A percentile compares a stretch with the other conserved stretches of the same genome.
Conservation (phyloP, 768 basidiomycete species). For the Phaffia australis region DNA sequence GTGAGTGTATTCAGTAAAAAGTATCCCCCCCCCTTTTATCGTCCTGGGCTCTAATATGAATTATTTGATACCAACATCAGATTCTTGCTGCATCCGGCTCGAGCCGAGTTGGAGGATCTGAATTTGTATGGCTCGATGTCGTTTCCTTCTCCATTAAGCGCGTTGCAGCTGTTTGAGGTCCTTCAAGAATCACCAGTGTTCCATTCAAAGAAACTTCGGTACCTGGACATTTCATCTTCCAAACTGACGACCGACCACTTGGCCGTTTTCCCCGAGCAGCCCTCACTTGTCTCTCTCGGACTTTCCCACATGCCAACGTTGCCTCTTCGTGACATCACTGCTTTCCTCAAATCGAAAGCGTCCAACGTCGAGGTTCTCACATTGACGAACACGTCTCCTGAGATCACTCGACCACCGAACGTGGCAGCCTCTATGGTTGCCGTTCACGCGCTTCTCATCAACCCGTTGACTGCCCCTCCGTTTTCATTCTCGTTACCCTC, state of each 20-base stretch:
- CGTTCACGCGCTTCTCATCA: slow-evolving; percentile 51
- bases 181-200: slow-evolving; percentile 70
- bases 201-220: slow-evolving; percentile 58
- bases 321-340: slow-evolving; percentile 52
- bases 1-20: slow-evolving; percentile 1
- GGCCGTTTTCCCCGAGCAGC: slow-evolving; percentile 53
- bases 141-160: slow-evolving; percentile 59
- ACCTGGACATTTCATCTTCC: slow-evolving; percentile 80
- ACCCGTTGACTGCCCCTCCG: slow-evolving; percentile 67
- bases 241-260: slow-evolving; percentile 53
- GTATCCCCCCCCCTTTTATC: not conserved
- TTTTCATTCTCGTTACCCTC: slow-evolving; percentile 49
- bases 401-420: slow-evolving; percentile 41
- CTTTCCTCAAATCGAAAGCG: slow-evolving; percentile 60
- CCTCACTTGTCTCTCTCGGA: slow-evolving; percentile 71
- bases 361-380: slow-evolving; percentile 76
- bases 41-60: not conserved
- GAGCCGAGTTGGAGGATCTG: slow-evolving; percentile 47
- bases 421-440: slow-evolving; percentile 13
- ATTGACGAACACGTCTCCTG: slow-evolving; percentile 55
- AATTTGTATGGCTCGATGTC: slow-evolving; percentile 83
- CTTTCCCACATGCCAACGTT: slow-evolving; percentile 73
- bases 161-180: slow-evolving; percentile 56
- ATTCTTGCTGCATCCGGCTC: slow-evolving; percentile 33
- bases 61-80: slow-evolving; percentile 47